Percentiles rank a stretch among this genome's conserved stretches.
Evolutionary conservation across 2,329 filamentous ascomycete species (phyloP).

Genomic region (Pseudopithomyces maydicus): DNA sequence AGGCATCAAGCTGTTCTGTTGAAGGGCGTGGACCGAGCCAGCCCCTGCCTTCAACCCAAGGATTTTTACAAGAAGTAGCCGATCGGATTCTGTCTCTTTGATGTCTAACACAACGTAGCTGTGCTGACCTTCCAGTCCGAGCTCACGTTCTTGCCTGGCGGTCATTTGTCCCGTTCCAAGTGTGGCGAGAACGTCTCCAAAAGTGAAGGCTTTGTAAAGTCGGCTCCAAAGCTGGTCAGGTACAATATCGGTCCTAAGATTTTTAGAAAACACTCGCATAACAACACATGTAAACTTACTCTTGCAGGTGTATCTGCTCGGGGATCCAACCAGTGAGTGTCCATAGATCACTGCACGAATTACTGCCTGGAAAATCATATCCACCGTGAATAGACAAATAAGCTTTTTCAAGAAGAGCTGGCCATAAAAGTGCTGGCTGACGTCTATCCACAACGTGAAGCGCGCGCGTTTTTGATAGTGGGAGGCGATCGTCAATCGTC

Average conservation of each 20-base stretch:
- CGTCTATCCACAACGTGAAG: conserved; percentile 87
- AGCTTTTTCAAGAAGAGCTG: conserved; percentile 91
- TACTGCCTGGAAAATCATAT: conserved; percentile 97
- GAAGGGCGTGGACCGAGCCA: conserved; percentile 64
- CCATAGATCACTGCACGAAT: conserved; percentile 93
- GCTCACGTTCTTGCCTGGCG: conserved; percentile 73
- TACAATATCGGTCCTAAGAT: conserved; percentile 73
- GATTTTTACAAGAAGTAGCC: conserved; percentile 89
- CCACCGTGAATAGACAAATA: conserved; percentile 94
- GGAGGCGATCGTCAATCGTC: conserved; percentile 85
- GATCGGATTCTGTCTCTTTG: conserved; percentile 65
- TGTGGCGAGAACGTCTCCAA: conserved; percentile 83
- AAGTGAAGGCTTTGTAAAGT: conserved; percentile 73
- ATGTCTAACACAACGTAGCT: conserved; percentile 92
- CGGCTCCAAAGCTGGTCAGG: conserved; percentile 77
- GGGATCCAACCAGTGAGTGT: conserved; percentile 95
- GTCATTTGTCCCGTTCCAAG: conserved; percentile 87
- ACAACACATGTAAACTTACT: conserved; percentile 47
- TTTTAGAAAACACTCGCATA: conserved; percentile 11
- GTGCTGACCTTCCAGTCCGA: conserved; percentile 87
- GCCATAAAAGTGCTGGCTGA: conserved; percentile 84
- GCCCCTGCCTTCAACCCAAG: conserved; percentile 83
- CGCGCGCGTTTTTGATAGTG: conserved; percentile 74
- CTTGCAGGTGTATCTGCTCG: conserved; percentile 89
- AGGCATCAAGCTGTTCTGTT: conserved; percentile 19